Percentiles rank a stretch among this genome's conserved stretches.
Conservation (phyloP, 2,329 filamentous ascomycete genomes). For the Camillea tinctor region DNA sequence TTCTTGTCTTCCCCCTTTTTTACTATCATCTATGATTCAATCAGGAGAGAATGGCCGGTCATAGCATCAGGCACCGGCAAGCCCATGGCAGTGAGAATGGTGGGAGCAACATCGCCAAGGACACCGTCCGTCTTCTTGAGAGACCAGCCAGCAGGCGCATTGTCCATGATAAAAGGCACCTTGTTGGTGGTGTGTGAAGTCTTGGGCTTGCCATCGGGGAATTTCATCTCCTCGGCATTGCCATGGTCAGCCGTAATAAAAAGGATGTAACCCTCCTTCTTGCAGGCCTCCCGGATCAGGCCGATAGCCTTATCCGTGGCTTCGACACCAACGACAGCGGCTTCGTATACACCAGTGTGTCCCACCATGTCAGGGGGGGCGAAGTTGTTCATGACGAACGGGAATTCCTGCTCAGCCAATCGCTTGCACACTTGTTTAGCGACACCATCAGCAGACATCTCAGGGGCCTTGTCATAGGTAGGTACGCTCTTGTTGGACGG, state of each 20-base stretch:
- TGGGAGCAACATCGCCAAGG: constrained; percentile 97
- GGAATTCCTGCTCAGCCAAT: constrained; percentile 79
- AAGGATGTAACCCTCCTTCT: constrained; percentile 86
- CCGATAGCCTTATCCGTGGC: constrained; percentile 94
- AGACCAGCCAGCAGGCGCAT: constrained; percentile 85
- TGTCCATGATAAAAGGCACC: constrained; percentile 97
- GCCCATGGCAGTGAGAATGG: constrained; percentile 86
- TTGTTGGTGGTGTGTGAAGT: constrained; percentile 98
- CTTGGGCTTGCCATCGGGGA: constrained; percentile 91
- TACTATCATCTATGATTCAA: constrained; percentile 32
- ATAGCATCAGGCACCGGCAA: constrained; percentile 88
- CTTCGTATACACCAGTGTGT: constrained; percentile 96
- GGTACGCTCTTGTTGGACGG: constrained; percentile 86
- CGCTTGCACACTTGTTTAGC: constrained; percentile 88
- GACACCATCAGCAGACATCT: constrained; percentile 92
- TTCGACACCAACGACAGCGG: constrained; percentile 78
- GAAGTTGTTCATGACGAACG: constrained; percentile 99
- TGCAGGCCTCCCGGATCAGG: constrained; percentile 88
- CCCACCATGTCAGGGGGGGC: constrained; percentile 99
- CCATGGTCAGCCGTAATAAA: constrained; percentile 97
- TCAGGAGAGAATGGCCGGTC: constrained; percentile 80
- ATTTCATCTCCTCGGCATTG: constrained; percentile 99
- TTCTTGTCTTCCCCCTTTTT: constrained; percentile 61
- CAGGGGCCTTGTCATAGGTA: constrained; percentile 91
- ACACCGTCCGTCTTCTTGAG: constrained; percentile 79